Evolutionary conservation across 805 yeast genomes (phyloP).

Genomic region (Saccharomyces paradoxus): DNA sequence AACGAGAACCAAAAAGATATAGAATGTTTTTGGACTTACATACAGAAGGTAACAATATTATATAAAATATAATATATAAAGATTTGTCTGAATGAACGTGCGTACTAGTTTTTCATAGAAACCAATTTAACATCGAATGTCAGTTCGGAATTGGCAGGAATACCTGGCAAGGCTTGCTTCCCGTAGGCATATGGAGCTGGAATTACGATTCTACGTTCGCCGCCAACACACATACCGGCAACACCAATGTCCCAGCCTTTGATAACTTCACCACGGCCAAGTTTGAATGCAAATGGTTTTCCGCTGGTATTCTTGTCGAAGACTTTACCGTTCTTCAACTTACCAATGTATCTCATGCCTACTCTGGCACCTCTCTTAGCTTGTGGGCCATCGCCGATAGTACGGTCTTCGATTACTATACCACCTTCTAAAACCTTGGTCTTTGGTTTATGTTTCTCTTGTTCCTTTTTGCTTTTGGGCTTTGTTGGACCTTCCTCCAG

Average conservation of each 20-base stretch:
- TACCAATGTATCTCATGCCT: conserved; percentile 96
- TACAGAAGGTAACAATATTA: neutral
- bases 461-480: conserved; percentile 58
- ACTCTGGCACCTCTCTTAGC: conserved; percentile 87
- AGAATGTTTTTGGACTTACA: neutral
- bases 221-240: conserved; percentile 97
- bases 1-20: neutral
- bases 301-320: conserved; percentile 97
- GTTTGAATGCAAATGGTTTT: conserved; percentile 83
- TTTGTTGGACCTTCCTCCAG: conserved; percentile 93
- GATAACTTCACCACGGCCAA: conserved; percentile 97
- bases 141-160: conserved; percentile 94
- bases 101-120: conserved; percentile 47
- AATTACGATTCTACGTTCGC: conserved; percentile 94
- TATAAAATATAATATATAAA: neutral
- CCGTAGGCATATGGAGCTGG: conserved; percentile 98
- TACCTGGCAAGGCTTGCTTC: conserved; percentile 86
- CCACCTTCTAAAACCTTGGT: conserved; percentile 87
- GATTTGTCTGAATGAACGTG: neutral
- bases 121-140: conserved; percentile 94
- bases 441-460: conserved; percentile 43
- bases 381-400: conserved; percentile 75
- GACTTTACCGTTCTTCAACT: conserved; percentile 90
- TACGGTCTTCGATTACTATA: conserved; percentile 86
- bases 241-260: conserved; percentile 99